phyloP scores from a whole-genome alignment of 768 basidiomycete species.

The Naganishia onofrii region DNA sequence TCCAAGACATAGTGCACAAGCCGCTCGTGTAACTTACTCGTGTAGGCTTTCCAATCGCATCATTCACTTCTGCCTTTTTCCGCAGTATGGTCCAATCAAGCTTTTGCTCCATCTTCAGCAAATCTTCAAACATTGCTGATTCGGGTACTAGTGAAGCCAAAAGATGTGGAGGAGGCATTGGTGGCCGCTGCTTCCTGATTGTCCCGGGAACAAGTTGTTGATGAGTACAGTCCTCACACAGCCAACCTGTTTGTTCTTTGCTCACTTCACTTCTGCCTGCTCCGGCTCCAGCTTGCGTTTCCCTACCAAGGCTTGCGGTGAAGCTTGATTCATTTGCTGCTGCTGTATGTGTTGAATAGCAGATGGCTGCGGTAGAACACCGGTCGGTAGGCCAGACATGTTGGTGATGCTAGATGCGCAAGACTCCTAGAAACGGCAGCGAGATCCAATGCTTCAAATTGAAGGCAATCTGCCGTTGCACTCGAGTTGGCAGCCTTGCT shows the following conservation, averaged over 20 bases:
- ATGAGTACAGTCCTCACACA: neutral
- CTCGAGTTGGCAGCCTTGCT: too few species aligned
- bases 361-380: conserved; percentile 3
- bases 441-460: too few species aligned
- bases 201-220: neutral
- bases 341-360: conserved; percentile 13
- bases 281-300: conserved; percentile 18
- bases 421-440: too few species aligned
- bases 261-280: conserved; percentile 7
- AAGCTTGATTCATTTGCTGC: conserved; percentile 14
- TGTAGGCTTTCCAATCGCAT: conserved; percentile 72
- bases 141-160: conserved; percentile 77
- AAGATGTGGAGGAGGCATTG: conserved; percentile 54
- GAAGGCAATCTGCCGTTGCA: too few species aligned
- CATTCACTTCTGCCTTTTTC: conserved; percentile 85
- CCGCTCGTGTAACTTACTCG: conserved; percentile 57
- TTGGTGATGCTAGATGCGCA: neutral
- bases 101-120: conserved; percentile 83
- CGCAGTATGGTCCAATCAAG: conserved; percentile 93
- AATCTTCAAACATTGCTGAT: conserved; percentile 78
- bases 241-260: neutral
- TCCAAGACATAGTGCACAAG: neutral
- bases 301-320: conserved; percentile 11
- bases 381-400: conserved; percentile 8
- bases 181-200: conserved; percentile 27